Evolutionary conservation across 352 stramenopile genomes (phyloP).

Genomic region (Phytophthora multivora): DNA sequence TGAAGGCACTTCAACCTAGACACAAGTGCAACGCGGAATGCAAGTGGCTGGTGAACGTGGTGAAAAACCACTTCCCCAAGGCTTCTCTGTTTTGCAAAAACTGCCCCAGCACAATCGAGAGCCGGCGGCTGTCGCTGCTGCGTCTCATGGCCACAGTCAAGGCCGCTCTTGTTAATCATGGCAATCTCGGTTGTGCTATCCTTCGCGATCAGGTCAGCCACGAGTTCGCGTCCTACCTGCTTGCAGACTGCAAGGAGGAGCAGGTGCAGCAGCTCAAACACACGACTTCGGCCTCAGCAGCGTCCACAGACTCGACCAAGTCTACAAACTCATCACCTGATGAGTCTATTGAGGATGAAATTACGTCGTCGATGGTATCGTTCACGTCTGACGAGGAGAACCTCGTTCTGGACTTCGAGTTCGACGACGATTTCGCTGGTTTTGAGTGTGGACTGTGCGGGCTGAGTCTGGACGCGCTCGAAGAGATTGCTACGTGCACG

Average conservation of each 20-base stretch:
- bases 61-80: conserved; percentile 61
- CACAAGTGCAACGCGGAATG: conserved; percentile 69
- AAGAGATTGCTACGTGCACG: conserved; percentile 11
- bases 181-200: conserved; percentile 32
- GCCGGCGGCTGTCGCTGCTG: conserved; percentile 28
- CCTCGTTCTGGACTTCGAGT: conserved; percentile 26
- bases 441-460: conserved; percentile 32
- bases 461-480: conserved; percentile 26
- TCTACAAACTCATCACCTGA: conserved; percentile 9
- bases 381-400: conserved; percentile 42
- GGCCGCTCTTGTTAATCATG: conserved; percentile 35
- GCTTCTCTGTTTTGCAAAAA: conserved; percentile 40
- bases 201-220: conserved; percentile 31
- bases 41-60: conserved; percentile 53
- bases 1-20: conserved; percentile 45
- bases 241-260: conserved; percentile 29
- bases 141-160: conserved; percentile 32
- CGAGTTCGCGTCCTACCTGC: conserved; percentile 34
- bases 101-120: conserved; percentile 34
- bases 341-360: conserved; percentile 11
- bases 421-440: conserved; percentile 29
- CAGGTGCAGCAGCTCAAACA: conserved; percentile 19
- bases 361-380: conserved; percentile 28
- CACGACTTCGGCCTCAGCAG: conserved; percentile 7
- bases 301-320: conserved; percentile 15